These are phyloP conservation scores for Vitis vinifera DNA, from an alignment of 164 flowering plant species.

Conservation along the genomic window ASM3070453v1 NC_081818.1:26360501-26361000, in stretches of 20 bases:
- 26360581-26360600: too few relatives aligned
- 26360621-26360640: too few relatives aligned
- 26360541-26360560: too few relatives aligned
- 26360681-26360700: too few relatives aligned
- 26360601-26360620: too few relatives aligned
- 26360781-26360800: slow-evolving; percentile 1
- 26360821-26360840: slow-evolving; percentile 5
- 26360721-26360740: not conserved
- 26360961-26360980: slow-evolving; percentile 14
- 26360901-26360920: slow-evolving; percentile 38
- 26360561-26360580: too few relatives aligned
- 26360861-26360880: slow-evolving; percentile 19
- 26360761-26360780: not conserved
- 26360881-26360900: slow-evolving; percentile 39
- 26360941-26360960: slow-evolving; percentile 17
- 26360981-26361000: slow-evolving; percentile 31
- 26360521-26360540: not conserved
- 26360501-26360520: too few relatives aligned
- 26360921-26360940: slow-evolving; percentile 40
- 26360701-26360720: too few relatives aligned
- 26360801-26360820: not conserved
- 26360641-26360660: too few relatives aligned
- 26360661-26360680: too few relatives aligned
- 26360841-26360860: slow-evolving; percentile 20
- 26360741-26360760: not conserved